Percentiles rank a stretch among this genome's conserved stretches.
phyloP scores from a whole-genome alignment of 2,329 filamentous ascomycete species.

The Lojkania enalia region DNA sequence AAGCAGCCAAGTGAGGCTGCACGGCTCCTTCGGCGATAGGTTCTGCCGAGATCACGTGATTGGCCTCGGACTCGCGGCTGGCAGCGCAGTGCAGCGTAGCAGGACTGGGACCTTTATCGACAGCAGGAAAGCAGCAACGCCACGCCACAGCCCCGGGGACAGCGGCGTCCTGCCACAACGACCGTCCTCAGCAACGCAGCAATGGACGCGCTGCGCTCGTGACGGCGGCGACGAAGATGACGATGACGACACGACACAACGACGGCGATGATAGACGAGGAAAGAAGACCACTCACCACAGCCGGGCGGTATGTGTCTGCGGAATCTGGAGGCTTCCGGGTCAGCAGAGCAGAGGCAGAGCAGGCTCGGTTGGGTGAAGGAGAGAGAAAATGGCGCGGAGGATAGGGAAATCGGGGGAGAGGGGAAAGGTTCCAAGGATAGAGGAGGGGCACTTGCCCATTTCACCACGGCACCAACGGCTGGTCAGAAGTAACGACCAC shows the following conservation, averaged over 20 bases:
- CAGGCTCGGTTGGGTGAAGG: conserved; percentile 2
- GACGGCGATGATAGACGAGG: conserved; percentile 1
- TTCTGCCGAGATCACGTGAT: conserved; percentile 5
- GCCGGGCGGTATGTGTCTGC: conserved; percentile 34
- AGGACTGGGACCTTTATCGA: background rate
- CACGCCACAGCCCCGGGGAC: background rate
- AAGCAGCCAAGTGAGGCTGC: conserved; percentile 16
- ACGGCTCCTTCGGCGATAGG: conserved; percentile 1
- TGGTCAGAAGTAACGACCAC: conserved; percentile 9
- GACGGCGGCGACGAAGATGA: background rate
- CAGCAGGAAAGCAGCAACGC: background rate
- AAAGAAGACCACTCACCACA: conserved; percentile 24
- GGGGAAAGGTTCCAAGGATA: background rate
- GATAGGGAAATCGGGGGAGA: background rate
- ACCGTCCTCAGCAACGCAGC: background rate
- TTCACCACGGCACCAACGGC: conserved; percentile 10
- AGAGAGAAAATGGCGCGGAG: background rate
- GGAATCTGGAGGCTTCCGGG: conserved; percentile 18
- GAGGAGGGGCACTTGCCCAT: conserved; percentile 6
- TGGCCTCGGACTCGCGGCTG: background rate
- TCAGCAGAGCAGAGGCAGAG: conserved; percentile 12
- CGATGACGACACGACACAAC: background rate
- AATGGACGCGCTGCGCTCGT: too few species aligned
- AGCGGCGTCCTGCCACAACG: background rate
- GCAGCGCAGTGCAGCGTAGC: conserved; percentile 3